These are phyloP conservation scores for Hamamelis virginiana DNA, from an alignment of 164 flowering plant genomes.

Conservation along the genomic window DNA sequence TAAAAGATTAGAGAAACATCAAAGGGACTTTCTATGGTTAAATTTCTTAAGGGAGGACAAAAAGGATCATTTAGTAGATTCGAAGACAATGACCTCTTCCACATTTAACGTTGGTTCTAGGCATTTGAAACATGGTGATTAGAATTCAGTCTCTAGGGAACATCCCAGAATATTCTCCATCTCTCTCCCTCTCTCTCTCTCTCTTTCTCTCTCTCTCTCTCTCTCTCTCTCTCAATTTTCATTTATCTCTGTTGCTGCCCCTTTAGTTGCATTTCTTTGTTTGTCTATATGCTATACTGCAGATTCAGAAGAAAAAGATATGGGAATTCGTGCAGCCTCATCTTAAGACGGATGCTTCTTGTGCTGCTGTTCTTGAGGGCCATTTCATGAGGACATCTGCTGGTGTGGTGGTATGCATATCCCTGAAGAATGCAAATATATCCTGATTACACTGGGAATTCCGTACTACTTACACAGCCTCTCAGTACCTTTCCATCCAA, in stretches of 20 bases:
- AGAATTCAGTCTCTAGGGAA: too few species aligned
- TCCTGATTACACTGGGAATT: constrained; percentile 36
- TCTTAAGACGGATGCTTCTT: constrained; percentile 70
- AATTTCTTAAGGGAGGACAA: too few species aligned
- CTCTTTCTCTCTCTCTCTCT: too few species aligned
- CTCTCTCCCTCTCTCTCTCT: too few species aligned
- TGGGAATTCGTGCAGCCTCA: constrained; percentile 93
- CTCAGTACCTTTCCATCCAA: not conserved
- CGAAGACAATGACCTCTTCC: too few species aligned
- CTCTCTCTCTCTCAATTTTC: too few species aligned
- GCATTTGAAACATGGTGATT: too few species aligned
- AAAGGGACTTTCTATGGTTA: too few species aligned
- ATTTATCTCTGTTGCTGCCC: not conserved
- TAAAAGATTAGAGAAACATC: too few species aligned
- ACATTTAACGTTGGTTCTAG: too few species aligned
- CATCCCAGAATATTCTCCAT: too few species aligned
- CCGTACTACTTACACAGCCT: not conserved
- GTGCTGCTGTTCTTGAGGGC: constrained; percentile 62
- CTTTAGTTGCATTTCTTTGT: not conserved
- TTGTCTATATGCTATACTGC: constrained; percentile 16
- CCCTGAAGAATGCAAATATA: constrained; percentile 72
- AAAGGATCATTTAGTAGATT: too few species aligned
- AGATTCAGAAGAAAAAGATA: constrained; percentile 91
- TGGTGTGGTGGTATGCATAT: constrained; percentile 56
- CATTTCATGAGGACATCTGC: constrained; percentile 72